Evolutionary conservation across 2,329 filamentous ascomycete genomes (phyloP).

Genomic region (Talaromyces verruculosus): DNA sequence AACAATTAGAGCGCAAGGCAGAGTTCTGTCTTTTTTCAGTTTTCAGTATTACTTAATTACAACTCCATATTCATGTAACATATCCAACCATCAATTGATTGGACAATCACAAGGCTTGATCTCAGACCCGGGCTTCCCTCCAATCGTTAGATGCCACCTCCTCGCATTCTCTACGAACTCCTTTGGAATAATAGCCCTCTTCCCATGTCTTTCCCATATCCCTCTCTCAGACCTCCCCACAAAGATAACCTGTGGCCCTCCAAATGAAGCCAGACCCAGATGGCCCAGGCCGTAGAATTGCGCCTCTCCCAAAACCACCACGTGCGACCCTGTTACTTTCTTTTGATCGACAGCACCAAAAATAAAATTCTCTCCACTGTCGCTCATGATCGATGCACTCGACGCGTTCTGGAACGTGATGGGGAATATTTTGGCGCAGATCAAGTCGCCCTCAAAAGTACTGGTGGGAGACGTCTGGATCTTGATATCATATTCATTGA

Average conservation of each 20-base stretch:
- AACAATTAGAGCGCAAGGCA: background rate
- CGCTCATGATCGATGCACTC: background rate
- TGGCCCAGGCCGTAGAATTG: slow-evolving; percentile 2
- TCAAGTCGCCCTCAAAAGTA: slow-evolving; percentile 4
- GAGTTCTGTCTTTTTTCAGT: background rate
- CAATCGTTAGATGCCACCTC: slow-evolving; percentile 16
- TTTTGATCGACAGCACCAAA: background rate
- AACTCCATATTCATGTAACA: background rate
- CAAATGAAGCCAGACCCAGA: background rate
- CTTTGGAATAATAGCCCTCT: slow-evolving; percentile 2
- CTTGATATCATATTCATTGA: slow-evolving; percentile 14
- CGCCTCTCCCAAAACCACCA: slow-evolving; percentile 11
- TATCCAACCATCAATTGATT: background rate
- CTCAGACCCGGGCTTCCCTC: slow-evolving; percentile 12
- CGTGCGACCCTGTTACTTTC: slow-evolving; percentile 3
- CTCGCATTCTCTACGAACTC: background rate
- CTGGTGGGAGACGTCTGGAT: slow-evolving; percentile 5
- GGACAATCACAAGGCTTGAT: slow-evolving; percentile 12
- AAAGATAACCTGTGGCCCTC: slow-evolving; percentile 11
- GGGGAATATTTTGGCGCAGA: slow-evolving; percentile 16
- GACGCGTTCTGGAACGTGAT: background rate
- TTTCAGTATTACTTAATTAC: background rate
- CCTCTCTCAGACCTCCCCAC: slow-evolving; percentile 3
- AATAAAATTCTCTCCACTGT: background rate
- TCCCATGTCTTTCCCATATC: slow-evolving; percentile 12